Percentiles rank a stretch among this genome's conserved stretches.
phyloP scores from a whole-genome alignment of 2,329 filamentous ascomycete genomes.

The Thelonectria rubi region DNA sequence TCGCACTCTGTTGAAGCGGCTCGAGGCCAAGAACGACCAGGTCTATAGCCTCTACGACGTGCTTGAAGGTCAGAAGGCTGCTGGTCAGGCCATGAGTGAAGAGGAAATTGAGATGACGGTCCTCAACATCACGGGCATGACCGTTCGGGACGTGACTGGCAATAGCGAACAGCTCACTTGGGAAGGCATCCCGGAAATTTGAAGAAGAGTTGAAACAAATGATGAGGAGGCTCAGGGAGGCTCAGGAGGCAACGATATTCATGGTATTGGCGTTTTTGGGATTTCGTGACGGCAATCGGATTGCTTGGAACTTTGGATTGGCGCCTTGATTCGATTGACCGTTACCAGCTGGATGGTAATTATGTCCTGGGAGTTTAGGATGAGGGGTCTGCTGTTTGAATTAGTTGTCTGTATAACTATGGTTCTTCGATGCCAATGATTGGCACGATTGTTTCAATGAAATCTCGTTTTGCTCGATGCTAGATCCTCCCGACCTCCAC shows the following conservation, averaged over 20 bases:
- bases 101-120: conserved; percentile 73
- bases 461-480: not conserved
- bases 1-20: conserved; percentile 66
- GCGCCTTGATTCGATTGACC: conserved; percentile 18
- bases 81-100: conserved; percentile 69
- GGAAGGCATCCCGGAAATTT: conserved; percentile 51
- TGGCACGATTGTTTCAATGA: conserved; percentile 34
- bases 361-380: conserved; percentile 39
- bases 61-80: conserved; percentile 78
- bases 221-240: conserved; percentile 25
- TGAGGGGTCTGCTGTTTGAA: conserved; percentile 27
- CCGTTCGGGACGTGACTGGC: conserved; percentile 51
- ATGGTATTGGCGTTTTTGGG: conserved; percentile 38
- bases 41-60: conserved; percentile 87
- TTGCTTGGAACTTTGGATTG: conserved; percentile 28
- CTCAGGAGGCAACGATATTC: conserved; percentile 24
- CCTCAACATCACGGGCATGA: conserved; percentile 60
- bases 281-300: conserved; percentile 20
- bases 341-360: conserved; percentile 35
- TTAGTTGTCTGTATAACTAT: conserved; percentile 34
- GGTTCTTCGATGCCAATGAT: conserved; percentile 32
- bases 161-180: conserved; percentile 53
- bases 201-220: conserved; percentile 16
- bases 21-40: conserved; percentile 79
- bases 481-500: not conserved